A percentile compares a stretch with the other conserved stretches of the same genome.
Conservation (phyloP, 768 basidiomycete genomes). For the Russula brevipes region DNA sequence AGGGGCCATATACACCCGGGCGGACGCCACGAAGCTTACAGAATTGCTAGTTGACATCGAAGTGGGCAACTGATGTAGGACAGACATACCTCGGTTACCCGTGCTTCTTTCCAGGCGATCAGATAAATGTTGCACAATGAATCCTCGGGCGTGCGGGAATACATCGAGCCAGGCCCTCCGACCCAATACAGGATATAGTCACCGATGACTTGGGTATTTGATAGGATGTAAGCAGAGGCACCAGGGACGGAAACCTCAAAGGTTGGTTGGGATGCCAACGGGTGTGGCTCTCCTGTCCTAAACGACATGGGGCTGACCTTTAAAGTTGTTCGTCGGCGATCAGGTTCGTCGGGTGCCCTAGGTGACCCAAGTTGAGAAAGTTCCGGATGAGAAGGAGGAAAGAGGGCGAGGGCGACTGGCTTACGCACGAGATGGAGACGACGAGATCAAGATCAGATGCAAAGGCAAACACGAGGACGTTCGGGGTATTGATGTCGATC, state of each 20-base stretch:
- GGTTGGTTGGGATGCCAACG: conserved; percentile 1
- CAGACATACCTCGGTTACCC: conserved; percentile 10
- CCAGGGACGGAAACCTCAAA: conserved; percentile 4
- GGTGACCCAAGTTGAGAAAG: background rate
- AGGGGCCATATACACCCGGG: conserved; percentile 13
- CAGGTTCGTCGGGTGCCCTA: conserved; percentile 1
- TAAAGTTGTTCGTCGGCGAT: background rate
- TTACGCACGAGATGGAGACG: conserved; percentile 16
- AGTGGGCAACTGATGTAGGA: too few species aligned
- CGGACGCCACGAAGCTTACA: background rate
- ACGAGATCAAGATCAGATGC: conserved; percentile 16
- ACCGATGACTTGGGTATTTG: conserved; percentile 16
- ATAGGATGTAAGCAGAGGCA: conserved; percentile 13
- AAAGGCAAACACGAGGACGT: conserved; percentile 16
- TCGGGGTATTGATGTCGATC: conserved; percentile 6
- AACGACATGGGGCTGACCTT: conserved; percentile 9
- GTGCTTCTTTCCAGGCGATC: conserved; percentile 16
- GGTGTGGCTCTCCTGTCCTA: conserved; percentile 12
- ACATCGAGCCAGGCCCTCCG: background rate
- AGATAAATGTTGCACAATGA: conserved; percentile 10
- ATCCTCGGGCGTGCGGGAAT: background rate
- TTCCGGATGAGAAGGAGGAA: background rate
- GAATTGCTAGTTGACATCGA: background rate
- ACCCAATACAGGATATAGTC: conserved; percentile 20
- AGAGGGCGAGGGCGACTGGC: background rate